A percentile compares a stretch with the other conserved stretches of the same genome.
Conservation (phyloP, 345 rosid species). For the Iberis pinnata region DNA sequence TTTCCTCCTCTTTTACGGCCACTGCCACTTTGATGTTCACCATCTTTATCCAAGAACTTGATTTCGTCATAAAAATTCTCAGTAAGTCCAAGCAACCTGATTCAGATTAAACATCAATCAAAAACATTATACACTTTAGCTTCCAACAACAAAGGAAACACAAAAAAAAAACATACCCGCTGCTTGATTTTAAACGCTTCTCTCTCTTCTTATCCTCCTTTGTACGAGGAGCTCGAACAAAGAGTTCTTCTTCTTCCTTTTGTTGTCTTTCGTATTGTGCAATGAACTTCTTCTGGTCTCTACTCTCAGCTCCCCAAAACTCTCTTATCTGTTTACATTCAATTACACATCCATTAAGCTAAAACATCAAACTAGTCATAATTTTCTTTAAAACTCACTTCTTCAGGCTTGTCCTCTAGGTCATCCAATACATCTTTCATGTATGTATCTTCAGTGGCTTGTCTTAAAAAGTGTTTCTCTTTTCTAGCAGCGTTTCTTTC, state of each 20-base stretch:
- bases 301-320: constrained; percentile 55
- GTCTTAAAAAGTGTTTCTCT: constrained; percentile 51
- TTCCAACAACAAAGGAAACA: background rate
- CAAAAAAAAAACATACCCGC: constrained; percentile 47
- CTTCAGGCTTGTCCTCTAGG: constrained; percentile 80
- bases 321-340: constrained; percentile 51
- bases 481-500: constrained; percentile 65
- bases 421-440: constrained; percentile 67
- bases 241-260: constrained; percentile 67
- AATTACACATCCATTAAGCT: constrained; percentile 22
- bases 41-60: constrained; percentile 44
- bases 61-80: constrained; percentile 66
- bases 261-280: constrained; percentile 62
- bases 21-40: constrained; percentile 26
- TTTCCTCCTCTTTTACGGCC: constrained; percentile 37
- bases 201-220: constrained; percentile 63
- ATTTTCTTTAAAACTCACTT: constrained; percentile 41
- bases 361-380: background rate
- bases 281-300: constrained; percentile 49
- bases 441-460: constrained; percentile 48
- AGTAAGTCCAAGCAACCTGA: constrained; percentile 66
- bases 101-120: constrained; percentile 25
- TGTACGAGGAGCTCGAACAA: constrained; percentile 62
- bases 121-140: background rate
- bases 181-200: constrained; percentile 67